phyloP scores from a whole-genome alignment of 371 early-diverging fungal genomes.

The Rhizopus stolonifer region DNA sequence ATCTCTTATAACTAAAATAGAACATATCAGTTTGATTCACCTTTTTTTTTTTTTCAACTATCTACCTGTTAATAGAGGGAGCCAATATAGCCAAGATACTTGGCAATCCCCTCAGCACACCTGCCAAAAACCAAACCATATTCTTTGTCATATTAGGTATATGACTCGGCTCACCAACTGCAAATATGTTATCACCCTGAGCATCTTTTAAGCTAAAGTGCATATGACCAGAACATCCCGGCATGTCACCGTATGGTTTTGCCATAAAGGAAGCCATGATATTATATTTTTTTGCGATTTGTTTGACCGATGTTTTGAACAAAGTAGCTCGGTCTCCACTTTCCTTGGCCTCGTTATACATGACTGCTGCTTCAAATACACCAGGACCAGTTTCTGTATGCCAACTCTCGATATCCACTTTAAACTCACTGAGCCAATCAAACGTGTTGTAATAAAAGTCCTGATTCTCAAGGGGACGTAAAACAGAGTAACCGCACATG shows the following conservation, averaged over 20 bases:
- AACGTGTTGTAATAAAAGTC: conserved; percentile 74
- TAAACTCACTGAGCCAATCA: conserved; percentile 63
- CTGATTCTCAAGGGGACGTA: conserved; percentile 72
- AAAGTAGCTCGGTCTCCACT: conserved; percentile 76
- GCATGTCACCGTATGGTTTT: conserved; percentile 71
- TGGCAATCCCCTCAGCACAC: conserved; percentile 73
- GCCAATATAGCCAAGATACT: conserved; percentile 76
- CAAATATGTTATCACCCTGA: conserved; percentile 57
- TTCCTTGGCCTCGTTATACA: conserved; percentile 63
- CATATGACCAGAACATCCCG: conserved; percentile 84
- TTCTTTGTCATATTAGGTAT: conserved; percentile 49
- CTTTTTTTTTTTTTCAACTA: background rate
- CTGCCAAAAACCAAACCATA: conserved; percentile 73
- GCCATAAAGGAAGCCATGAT: conserved; percentile 87
- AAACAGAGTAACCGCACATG: conserved; percentile 82
- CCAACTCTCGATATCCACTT: conserved; percentile 73
- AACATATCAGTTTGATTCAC: background rate
- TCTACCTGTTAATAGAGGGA: conserved; percentile 76
- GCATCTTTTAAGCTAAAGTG: conserved; percentile 70
- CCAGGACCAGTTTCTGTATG: conserved; percentile 90
- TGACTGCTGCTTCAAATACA: conserved; percentile 80
- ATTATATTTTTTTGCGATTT: conserved; percentile 67
- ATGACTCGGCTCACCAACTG: conserved; percentile 27
- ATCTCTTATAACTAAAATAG: conserved; percentile 70
- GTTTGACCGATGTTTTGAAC: conserved; percentile 80